Base-by-base conservation (phyloP, 129 eudicot genomes). In the Logfia minima region DNA sequence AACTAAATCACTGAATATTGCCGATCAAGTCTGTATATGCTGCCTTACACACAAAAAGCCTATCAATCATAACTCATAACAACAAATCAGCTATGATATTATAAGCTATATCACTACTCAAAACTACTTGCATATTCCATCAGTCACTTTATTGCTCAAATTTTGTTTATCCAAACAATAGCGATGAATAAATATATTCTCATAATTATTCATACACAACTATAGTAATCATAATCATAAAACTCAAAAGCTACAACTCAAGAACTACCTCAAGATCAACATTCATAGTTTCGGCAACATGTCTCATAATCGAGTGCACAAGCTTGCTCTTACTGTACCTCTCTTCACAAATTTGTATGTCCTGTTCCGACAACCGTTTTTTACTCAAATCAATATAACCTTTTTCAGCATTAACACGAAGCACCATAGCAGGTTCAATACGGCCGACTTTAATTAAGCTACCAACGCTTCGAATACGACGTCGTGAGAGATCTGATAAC, bases 291-390 rank as follows among this genome's bases (percentile, higher is more conserved):
- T 89, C 94, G 0, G 94, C 88, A 35, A 88, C 93, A 68, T 88
- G 93, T 4, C 93, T 86, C 93, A 88, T 86, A 68, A 88, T 88
- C 3, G 93, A 88, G 77, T 88, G 93, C 53, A 88, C 93, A 74
- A 88, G 90, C 87, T 88, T 88, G 75, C 93, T 88, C 87, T 88
- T 89, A 72, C 86, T 86, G 37, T 74, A 89, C 80, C 77, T 80
- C 82, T 89, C 94, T 58, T 89, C 94, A 39, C 94, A 89, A 5
- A 79, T 31, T 69, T 78, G 82, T 37, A 89, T 56, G 80, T 89
- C 94, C 79, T 89, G 91, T 45, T 89, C 94, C 32, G 90, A 84
- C 18, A 89, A 70, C 87, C 94, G 80, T 60, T 88, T 85, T 22
- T 89, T 89, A 71, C 94, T 89, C 68, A 89, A 79, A 84, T 89